Evolutionary conservation across 192 early-diverging fungal genomes (phyloP), one percentile per base, ranked within the genome.

Genomic region (Radiomyces spectabilis): DNA sequence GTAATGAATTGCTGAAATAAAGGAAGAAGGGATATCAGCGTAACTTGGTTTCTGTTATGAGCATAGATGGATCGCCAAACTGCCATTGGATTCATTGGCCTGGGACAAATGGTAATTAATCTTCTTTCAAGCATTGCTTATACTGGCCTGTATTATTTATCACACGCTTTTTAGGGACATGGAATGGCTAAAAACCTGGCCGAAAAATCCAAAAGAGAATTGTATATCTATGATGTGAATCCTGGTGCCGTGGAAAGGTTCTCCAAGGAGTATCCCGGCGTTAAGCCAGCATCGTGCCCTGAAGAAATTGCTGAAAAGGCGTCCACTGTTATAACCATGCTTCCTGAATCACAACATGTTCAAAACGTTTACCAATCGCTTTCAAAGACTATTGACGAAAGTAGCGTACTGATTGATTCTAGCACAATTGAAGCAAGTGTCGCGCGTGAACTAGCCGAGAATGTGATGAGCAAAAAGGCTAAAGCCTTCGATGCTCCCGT

Each of bases 171-270:
- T 43, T 35, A 72, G 86, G 91, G 95, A 21, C 88, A 78, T 56
- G 84, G 85, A 50, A 98, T 98, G 95, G 93, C 95, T 52, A 74
- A 69, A 47, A 94, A 98, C 68, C 72, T 97, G 15, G 74, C 74
- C 51, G 44, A 67, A 12, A 83, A 85, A 56, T 68, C 73, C 25
- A 54, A 66, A 16, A 42, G 59, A 8, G 67, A 77, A 15, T 81
- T 95, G 29, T 61, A 89, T 45, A 71, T 96, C 7, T 81, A 83
- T 67, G 95, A 98, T 55, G 63, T 78, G 42, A 80, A 85, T 63
- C 46, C 71, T 39, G 55, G 29, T 12, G 73, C 80, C 4, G 42
- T 85, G 9, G 60, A 75, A 15, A 67, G 63, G 38, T 88, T 97
- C 52, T 59, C 65, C 4, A 55, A 66, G 12, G 60, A 79, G 27